These are phyloP conservation scores for Penicillium riverlandense DNA, from an alignment of 495 filamentous ascomycete genomes.

Conservation along the genomic window DNA sequence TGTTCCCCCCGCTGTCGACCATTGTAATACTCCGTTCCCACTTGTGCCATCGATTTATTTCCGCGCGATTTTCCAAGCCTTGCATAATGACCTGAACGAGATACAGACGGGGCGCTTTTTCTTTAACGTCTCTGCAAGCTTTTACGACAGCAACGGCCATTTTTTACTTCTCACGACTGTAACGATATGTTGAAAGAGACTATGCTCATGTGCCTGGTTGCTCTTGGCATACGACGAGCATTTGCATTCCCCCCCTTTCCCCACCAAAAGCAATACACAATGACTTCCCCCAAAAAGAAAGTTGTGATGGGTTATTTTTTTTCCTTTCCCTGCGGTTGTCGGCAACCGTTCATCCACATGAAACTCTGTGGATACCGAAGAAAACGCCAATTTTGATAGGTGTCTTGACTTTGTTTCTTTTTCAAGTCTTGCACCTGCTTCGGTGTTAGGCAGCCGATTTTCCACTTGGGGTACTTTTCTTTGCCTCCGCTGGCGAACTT, in stretches of 20 bases:
- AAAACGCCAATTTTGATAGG: no score
- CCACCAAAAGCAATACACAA: constrained; percentile 4
- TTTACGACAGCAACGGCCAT: constrained; percentile 32
- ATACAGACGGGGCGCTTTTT: constrained; percentile 10
- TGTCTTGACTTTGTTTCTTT: no score
- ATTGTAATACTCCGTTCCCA: constrained; percentile 6
- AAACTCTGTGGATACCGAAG: no score
- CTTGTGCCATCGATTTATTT: constrained; percentile 14
- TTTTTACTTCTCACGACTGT: constrained; percentile 26
- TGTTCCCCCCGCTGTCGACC: neutral
- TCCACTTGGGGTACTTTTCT: no score
- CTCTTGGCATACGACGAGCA: neutral
- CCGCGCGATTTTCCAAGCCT: constrained; percentile 9
- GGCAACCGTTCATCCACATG: neutral
- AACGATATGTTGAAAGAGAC: constrained; percentile 19
- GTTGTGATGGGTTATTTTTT: constrained; percentile 17
- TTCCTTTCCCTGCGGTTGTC: constrained; percentile 4
- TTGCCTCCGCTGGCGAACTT: no score
- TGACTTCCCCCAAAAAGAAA: constrained; percentile 14
- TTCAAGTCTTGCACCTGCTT: no score
- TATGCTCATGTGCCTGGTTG: neutral
- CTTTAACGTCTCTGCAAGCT: constrained; percentile 9
- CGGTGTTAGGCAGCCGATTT: no score
- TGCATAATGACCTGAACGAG: constrained; percentile 30
- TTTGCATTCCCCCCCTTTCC: neutral